Evolutionary conservation across 2,329 filamentous ascomycete species (phyloP).

Genomic region (Emmonsia crescens): DNA sequence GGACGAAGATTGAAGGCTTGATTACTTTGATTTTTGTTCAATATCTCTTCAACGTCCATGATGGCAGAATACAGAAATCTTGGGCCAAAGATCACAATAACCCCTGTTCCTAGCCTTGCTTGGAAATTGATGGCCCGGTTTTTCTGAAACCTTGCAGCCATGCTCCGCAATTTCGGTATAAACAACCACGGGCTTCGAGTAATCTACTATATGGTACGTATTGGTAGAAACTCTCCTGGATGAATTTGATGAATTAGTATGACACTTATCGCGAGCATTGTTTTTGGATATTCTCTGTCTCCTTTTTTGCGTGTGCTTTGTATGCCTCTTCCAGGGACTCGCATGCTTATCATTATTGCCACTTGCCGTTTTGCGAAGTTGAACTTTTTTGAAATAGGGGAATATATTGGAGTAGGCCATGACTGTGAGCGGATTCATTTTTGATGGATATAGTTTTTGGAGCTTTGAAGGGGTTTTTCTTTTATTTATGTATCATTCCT

Average conservation of each 20-base stretch:
- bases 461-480: not conserved
- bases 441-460: not conserved
- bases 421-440: not conserved
- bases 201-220: not conserved
- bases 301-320: not conserved
- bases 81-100: not conserved
- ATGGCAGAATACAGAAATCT: not conserved
- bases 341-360: not conserved
- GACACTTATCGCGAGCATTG: not conserved
- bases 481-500: not conserved
- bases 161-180: not conserved
- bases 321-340: not conserved
- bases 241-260: not conserved
- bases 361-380: not conserved
- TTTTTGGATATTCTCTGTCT: not conserved
- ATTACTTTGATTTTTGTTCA: not conserved
- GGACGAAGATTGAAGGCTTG: constrained; percentile 49
- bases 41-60: not conserved
- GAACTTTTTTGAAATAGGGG: not conserved
- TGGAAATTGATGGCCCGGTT: not conserved
- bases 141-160: not conserved
- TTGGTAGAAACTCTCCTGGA: not conserved
- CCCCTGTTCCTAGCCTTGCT: not conserved
- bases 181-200: not conserved
- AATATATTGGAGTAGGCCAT: not conserved